Percentiles rank a stretch among this genome's conserved stretches.
These are phyloP conservation scores for Debaryomyces castellii DNA, from an alignment of 805 yeast species.

Conservation along the genomic window DNA sequence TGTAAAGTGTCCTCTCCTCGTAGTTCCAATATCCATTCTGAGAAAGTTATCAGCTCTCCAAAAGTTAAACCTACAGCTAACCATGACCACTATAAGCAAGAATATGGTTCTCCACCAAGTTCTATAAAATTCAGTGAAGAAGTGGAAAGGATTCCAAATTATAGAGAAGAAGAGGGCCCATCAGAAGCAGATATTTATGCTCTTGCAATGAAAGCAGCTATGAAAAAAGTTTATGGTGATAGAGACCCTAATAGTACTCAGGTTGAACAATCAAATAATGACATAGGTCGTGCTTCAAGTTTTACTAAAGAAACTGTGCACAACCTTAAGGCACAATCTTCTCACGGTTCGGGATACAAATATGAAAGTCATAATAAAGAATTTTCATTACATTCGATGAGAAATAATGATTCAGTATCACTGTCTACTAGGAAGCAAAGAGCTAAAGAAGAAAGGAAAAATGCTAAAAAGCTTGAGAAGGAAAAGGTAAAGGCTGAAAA, in stretches of 20 bases:
- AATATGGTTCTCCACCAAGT: slow-evolving; percentile 20
- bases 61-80: not conserved
- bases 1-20: slow-evolving; percentile 7
- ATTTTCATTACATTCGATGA: slow-evolving; percentile 31
- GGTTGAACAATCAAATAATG: not conserved
- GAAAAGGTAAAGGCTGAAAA: slow-evolving; percentile 2
- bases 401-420: slow-evolving; percentile 13
- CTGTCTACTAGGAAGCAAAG: slow-evolving; percentile 20
- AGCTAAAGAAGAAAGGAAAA: slow-evolving; percentile 22
- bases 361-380: slow-evolving; percentile 34
- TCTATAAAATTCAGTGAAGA: slow-evolving; percentile 39
- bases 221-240: slow-evolving; percentile 54
- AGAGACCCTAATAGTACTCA: slow-evolving; percentile 6
- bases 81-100: slow-evolving; percentile 1
- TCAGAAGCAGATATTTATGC: slow-evolving; percentile 55
- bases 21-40: slow-evolving; percentile 6
- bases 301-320: slow-evolving; percentile 3
- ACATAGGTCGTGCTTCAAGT: not conserved
- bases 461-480: slow-evolving; percentile 4
- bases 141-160: slow-evolving; percentile 37
- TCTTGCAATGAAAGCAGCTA: slow-evolving; percentile 55
- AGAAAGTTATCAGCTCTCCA: not conserved
- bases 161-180: slow-evolving; percentile 5
- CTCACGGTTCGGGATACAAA: slow-evolving; percentile 17
- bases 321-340: slow-evolving; percentile 8